Conservation (phyloP, 345 rosid genomes). For the Rhodamnia argentea region DNA sequence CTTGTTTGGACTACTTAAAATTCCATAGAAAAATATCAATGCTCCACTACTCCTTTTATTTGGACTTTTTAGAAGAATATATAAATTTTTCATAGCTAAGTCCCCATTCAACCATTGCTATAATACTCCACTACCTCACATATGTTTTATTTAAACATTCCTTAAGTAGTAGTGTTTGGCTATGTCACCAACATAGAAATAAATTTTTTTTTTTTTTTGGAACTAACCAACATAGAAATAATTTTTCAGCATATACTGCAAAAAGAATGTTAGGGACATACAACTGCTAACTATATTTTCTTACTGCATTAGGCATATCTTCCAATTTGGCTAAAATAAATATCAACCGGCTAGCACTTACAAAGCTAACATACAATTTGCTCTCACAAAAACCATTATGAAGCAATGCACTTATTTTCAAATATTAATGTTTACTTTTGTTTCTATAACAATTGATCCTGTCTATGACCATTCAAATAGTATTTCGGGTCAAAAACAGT, state of each 20-base stretch:
- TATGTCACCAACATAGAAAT: background rate
- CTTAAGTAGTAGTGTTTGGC: background rate
- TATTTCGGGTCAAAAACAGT: background rate
- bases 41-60: too few species aligned
- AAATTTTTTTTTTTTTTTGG: background rate
- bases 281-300: background rate
- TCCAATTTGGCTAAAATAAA: background rate
- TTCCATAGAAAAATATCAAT: too few species aligned
- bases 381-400: background rate
- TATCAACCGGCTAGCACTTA: background rate
- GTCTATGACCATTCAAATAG: background rate
- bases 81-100: too few species aligned
- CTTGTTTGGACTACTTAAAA: too few species aligned
- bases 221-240: background rate
- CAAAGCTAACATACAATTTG: background rate
- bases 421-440: background rate
- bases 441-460: background rate
- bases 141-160: background rate
- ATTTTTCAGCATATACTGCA: background rate
- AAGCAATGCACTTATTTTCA: background rate
- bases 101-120: too few species aligned
- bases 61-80: too few species aligned
- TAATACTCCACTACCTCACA: background rate
- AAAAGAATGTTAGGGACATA: background rate
- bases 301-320: background rate